Evolutionary conservation across 495 filamentous ascomycete species (phyloP).

Genomic region (Immersiella caudata): DNA sequence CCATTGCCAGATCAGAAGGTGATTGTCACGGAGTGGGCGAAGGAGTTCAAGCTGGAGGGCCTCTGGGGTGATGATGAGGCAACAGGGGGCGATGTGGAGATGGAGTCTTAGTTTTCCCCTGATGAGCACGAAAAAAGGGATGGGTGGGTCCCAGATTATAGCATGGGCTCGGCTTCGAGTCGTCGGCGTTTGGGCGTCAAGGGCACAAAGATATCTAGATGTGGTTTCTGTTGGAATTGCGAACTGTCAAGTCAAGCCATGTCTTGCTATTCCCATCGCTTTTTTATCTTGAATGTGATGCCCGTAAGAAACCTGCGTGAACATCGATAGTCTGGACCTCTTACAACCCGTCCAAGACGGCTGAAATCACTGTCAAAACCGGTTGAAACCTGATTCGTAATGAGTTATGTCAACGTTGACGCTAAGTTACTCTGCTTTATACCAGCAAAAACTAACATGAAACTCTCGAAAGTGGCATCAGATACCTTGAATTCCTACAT

Average conservation of each 20-base stretch:
- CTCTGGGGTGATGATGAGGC: conserved; percentile 70
- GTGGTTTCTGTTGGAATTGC: not conserved
- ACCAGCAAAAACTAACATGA: no score
- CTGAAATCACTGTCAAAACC: no score
- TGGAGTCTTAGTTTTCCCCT: conserved; percentile 20
- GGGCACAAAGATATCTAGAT: conserved; percentile 11
- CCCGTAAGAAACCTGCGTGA: no score
- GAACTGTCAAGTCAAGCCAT: not conserved
- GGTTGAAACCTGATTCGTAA: no score
- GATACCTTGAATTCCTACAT: no score
- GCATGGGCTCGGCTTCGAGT: not conserved
- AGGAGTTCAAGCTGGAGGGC: conserved; percentile 94
- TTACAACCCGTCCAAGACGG: no score
- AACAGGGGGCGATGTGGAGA: conserved; percentile 36
- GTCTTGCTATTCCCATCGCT: no score
- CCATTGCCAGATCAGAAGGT: conserved; percentile 70
- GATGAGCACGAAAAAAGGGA: not conserved
- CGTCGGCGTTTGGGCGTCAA: conserved; percentile 14
- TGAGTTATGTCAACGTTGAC: no score
- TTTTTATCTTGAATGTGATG: no score
- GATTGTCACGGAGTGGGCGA: conserved; percentile 91
- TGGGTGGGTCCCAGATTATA: not conserved
- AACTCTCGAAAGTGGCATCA: no score
- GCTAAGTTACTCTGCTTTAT: no score
- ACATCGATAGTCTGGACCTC: no score